Evolutionary conservation across 306 rosid genomes (phyloP).

Genomic region (Sindora glabra): DNA sequence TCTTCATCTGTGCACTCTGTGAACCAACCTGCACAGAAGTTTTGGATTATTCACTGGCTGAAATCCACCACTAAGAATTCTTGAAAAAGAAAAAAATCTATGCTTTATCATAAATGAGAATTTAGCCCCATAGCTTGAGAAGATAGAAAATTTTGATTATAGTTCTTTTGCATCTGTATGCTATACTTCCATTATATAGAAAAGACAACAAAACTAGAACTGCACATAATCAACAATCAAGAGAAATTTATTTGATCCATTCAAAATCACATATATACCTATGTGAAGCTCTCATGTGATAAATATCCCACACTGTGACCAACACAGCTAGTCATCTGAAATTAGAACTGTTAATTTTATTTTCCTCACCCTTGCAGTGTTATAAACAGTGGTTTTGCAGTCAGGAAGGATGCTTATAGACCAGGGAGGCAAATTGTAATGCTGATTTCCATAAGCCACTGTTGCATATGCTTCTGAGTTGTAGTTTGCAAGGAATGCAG

Average conservation of each 20-base stretch:
- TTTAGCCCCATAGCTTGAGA: neutral
- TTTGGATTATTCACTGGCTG: neutral
- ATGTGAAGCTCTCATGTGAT: neutral
- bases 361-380: slow-evolving; percentile 92
- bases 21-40: slow-evolving; percentile 63
- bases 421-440: slow-evolving; percentile 98
- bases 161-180: neutral
- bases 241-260: neutral
- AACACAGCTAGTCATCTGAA: neutral
- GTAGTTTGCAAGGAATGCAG: slow-evolving; percentile 93
- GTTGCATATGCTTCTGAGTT: slow-evolving; percentile 61
- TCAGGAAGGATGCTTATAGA: slow-evolving; percentile 97
- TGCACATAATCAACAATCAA: neutral
- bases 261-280: neutral
- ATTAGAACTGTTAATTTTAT: neutral
- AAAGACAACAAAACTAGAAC: neutral
- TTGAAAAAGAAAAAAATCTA: neutral
- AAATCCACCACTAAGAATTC: neutral
- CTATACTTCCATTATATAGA: neutral
- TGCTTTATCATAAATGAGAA: slow-evolving; percentile 5
- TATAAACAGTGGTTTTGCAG: slow-evolving; percentile 82
- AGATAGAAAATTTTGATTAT: neutral
- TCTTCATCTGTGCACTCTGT: slow-evolving; percentile 83
- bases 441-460: slow-evolving; percentile 73
- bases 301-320: neutral